Base-by-base conservation (phyloP, 805 yeast genomes). In the Kodamaea kakaduensis region DNA sequence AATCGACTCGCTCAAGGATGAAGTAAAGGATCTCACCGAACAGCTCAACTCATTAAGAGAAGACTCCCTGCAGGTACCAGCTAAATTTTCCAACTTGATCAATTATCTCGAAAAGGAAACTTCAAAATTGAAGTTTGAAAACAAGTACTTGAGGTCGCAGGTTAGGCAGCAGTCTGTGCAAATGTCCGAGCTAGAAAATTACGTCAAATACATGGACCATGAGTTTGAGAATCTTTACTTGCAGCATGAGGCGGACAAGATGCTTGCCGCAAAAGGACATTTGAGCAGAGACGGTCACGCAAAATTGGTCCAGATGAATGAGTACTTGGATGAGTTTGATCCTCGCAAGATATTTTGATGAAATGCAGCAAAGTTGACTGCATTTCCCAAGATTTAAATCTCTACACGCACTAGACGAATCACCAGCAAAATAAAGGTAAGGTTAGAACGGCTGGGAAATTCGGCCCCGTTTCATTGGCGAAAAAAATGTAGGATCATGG, bases 91-190 rank as follows among this genome's bases (percentile, higher is more conserved):
- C 9, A 57, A 59, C 15, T 43, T 64, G 40, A 46, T 62, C 13
- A 43, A 45, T 12, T 65, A 46, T 32, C 46, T 66, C 14, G 69
- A 64, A 23, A 52, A 46, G 9, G 61, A 66, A 38, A 38, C 57
- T 10, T 44, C 37, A 16, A 48, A 52, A 36, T 44, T 56, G 12
- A 49, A 52, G 30, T 65, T 65, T 43, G 68, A 65, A 40, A 64
- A 61, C 37, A 51, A 48, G 37, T 64, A 47, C 40, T 46, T 65
- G 34, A 56, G 51, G 32, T 47, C 46, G 13, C 44, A 52, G 25
- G 20, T 56, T 6, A 28, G 32, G 1, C 48, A 41, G 17, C 50
- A 47, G 25, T 30, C 44, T 5, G 38, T 45, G 10, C 54, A 51
- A 38, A 46, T 48, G 12, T 23, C 37, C 2, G 66, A 61, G 34